A percentile compares a stretch with the other conserved stretches of the same genome.
Conservation (phyloP, 495 filamentous ascomycete species). For the Hyphodiscus hymeniophilus region DNA sequence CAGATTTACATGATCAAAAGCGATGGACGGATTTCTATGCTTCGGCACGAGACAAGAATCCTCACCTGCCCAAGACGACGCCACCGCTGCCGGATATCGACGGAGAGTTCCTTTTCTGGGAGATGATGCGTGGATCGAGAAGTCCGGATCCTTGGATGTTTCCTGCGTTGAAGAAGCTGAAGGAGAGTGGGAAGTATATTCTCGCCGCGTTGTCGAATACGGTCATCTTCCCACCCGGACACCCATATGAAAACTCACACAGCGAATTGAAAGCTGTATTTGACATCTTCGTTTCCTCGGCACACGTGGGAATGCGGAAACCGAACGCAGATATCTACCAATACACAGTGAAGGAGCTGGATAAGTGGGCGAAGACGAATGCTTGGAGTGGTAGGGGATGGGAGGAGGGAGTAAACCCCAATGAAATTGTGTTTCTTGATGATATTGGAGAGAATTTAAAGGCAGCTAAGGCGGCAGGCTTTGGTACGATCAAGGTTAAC, state of each 20-base stretch:
- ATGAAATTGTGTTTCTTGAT: slow-evolving; percentile 81
- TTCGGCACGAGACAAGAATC: background rate
- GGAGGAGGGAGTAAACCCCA: slow-evolving; percentile 44
- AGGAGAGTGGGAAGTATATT: slow-evolving; percentile 53
- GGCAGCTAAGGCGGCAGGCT: slow-evolving; percentile 63
- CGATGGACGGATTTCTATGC: slow-evolving; percentile 50
- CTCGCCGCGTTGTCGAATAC: slow-evolving; percentile 86
- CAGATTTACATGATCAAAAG: slow-evolving; percentile 55
- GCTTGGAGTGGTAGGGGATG: slow-evolving; percentile 28
- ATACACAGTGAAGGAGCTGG: slow-evolving; percentile 55
- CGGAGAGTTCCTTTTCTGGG: slow-evolving; percentile 75
- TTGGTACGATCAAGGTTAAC: slow-evolving; percentile 75
- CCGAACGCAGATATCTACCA: slow-evolving; percentile 77
- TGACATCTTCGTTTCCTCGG: slow-evolving; percentile 75
- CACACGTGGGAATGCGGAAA: slow-evolving; percentile 83
- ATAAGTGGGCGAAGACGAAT: slow-evolving; percentile 46
- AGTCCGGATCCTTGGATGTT: slow-evolving; percentile 78
- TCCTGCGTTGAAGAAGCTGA: slow-evolving; percentile 67
- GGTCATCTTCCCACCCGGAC: slow-evolving; percentile 64
- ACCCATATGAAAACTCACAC: slow-evolving; percentile 40
- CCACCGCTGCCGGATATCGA: slow-evolving; percentile 69
- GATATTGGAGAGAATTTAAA: slow-evolving; percentile 95
- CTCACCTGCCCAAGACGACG: slow-evolving; percentile 21
- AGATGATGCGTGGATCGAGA: slow-evolving; percentile 76
- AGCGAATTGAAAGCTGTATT: slow-evolving; percentile 54